Base-by-base conservation (phyloP, 2,329 filamentous ascomycete genomes). In the Trichoderma sp. region DNA sequence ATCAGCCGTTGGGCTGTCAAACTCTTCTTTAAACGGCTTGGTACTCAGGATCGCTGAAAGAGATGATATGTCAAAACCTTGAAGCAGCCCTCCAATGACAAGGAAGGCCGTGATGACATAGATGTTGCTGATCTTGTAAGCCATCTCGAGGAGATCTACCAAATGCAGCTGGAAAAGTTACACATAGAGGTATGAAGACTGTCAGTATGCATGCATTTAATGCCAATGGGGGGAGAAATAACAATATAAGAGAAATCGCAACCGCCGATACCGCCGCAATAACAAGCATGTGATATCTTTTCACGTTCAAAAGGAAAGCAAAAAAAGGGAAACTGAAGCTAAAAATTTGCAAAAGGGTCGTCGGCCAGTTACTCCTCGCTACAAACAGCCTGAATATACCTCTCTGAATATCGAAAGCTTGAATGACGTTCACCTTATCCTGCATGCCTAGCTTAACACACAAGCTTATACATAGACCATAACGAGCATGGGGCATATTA, bases 11-110 rank as follows among this genome's bases (percentile, higher is more conserved):
- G 64, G 64, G 32, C 32, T 67, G 64, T 58, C 64, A 21, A 67
- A 67, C n/a, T 57, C 24, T 9, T 58, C 51, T 30, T 67, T 67
- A 2, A 67, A 67, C 3, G 64, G 64, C 18, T 68, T 68, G 3
- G 53, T 68, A n/a, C 53, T 58, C 1, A 68, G 15, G 51, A 67
- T 67, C 3, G 64, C 64, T 18, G 64, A 58, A 15, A 67, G 64
- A 15, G 64, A 67, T 14, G 64, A 67, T 67, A 67, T 67, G 9
- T 67, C 64, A 67, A 67, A 67, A 12, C 64, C 64, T 39, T 67
- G 64, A 2, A 67, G 51, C 21, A 67, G 32, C 11, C 64, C 64
- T 30, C 64, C 64, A 26, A 67, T 67, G 21, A 67, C 64, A 9
- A 67, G 51, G 6, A 67, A 67, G 14, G 64, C 64, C 18, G 64